phyloP scores from a whole-genome alignment of 148 eudicot genomes.

The Nepenthes mirabilis region DNA sequence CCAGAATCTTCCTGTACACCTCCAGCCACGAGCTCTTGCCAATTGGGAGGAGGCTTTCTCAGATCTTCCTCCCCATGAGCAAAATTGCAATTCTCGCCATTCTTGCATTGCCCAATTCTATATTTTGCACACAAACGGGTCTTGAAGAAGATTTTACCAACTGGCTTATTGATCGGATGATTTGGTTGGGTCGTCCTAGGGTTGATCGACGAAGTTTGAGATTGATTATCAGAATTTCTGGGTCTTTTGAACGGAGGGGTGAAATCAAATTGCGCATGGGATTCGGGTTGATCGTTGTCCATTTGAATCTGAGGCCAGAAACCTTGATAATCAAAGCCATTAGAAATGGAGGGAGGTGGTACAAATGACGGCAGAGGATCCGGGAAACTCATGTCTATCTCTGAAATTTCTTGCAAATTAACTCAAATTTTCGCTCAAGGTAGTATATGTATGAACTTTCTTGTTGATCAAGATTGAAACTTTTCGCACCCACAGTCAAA shows the following conservation, averaged over 20 bases:
- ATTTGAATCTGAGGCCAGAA: conserved; percentile 29
- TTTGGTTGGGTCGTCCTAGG: conserved; percentile 23
- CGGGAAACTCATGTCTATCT: conserved; percentile 37
- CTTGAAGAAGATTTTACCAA: conserved; percentile 62
- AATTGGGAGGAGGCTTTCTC: conserved; percentile 81
- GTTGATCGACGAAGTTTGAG: conserved; percentile 8
- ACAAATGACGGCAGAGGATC: conserved; percentile 25
- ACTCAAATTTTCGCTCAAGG: no score
- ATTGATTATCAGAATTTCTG: conserved; percentile 24
- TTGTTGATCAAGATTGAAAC: no score
- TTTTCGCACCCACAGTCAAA: no score
- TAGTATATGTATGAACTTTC: no score
- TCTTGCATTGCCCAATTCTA: conserved; percentile 51
- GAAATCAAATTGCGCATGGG: conserved; percentile 25
- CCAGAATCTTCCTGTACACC: conserved; percentile 34
- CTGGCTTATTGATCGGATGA: conserved; percentile 33
- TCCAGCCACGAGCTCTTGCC: conserved; percentile 64
- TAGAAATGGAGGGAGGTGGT: conserved; percentile 17
- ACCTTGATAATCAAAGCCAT: conserved; percentile 25
- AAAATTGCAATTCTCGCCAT: conserved; percentile 73
- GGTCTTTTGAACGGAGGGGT: conserved; percentile 37
- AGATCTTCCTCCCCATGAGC: conserved; percentile 84
- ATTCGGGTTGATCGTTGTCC: conserved; percentile 18
- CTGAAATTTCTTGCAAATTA: no score
- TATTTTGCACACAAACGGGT: conserved; percentile 70